Conservation (phyloP, 2,329 filamentous ascomycete genomes). For the Diaporthe destruens region DNA sequence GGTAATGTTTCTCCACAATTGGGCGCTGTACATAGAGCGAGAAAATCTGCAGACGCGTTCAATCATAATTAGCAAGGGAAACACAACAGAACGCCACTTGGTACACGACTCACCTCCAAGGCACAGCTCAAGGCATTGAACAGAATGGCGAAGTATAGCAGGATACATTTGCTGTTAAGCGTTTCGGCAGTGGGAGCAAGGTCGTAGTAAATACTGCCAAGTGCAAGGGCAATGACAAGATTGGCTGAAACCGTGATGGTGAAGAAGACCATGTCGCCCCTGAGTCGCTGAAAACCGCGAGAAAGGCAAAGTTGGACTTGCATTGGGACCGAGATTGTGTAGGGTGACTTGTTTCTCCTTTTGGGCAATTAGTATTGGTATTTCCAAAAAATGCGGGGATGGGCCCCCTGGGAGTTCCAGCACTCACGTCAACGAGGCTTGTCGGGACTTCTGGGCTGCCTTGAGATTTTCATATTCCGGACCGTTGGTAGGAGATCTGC, state of each 20-base stretch:
- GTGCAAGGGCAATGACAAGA: constrained; percentile 80
- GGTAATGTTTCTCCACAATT: constrained; percentile 90
- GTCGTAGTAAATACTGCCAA: constrained; percentile 86
- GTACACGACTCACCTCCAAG: constrained; percentile 67
- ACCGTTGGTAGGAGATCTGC: constrained; percentile 64
- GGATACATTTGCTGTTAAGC: constrained; percentile 83
- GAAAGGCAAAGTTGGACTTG: constrained; percentile 84
- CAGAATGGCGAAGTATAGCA: constrained; percentile 89
- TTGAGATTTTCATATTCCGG: constrained; percentile 70
- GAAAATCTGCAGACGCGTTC: constrained; percentile 68
- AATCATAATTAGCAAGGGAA: background rate
- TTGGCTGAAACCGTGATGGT: constrained; percentile 78
- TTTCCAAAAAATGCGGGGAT: background rate
- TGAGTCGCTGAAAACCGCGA: constrained; percentile 82
- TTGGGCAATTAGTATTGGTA: constrained; percentile 67
- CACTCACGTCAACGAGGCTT: constrained; percentile 19
- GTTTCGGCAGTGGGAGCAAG: constrained; percentile 71
- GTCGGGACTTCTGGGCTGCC: constrained; percentile 50
- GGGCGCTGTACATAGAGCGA: constrained; percentile 89
- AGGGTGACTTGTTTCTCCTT: constrained; percentile 78
- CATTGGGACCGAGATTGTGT: constrained; percentile 80
- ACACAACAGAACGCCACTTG: constrained; percentile 40
- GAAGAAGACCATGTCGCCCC: constrained; percentile 81
- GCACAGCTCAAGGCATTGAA: constrained; percentile 87
- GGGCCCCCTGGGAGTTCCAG: background rate